Conservation (phyloP, 768 basidiomycete species). For the Boletus rubroflammeus region DNA sequence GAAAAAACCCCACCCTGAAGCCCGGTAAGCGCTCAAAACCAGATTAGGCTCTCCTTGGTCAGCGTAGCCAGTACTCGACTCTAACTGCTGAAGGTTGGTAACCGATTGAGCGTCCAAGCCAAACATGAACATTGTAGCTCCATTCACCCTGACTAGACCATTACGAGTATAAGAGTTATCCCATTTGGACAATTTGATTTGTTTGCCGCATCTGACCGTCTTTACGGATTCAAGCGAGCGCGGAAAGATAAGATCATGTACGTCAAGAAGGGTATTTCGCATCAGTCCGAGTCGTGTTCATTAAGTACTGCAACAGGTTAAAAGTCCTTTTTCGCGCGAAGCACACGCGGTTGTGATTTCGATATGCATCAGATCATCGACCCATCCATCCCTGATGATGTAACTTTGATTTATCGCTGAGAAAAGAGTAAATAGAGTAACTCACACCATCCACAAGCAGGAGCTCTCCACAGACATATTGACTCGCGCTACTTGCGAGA, state of each 20-base stretch:
- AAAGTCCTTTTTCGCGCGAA: not conserved
- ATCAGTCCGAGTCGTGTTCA: constrained; percentile 1
- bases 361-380: constrained; percentile 29
- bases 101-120: not conserved
- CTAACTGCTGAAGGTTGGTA: not conserved
- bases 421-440: constrained; percentile 9
- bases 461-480: constrained; percentile 68
- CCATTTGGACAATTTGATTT: constrained; percentile 9
- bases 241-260: constrained; percentile 11
- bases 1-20: not conserved
- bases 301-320: not conserved
- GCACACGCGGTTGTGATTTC: not conserved
- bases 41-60: not conserved
- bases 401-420: not conserved
- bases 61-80: not conserved
- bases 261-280: constrained; percentile 14
- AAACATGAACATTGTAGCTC: not conserved
- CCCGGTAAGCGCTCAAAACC: not conserved
- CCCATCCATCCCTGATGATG: constrained; percentile 59
- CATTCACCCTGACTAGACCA: not conserved
- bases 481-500: constrained; percentile 59
- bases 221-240: not conserved
- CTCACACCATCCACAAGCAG: constrained; percentile 68
- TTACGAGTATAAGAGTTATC: constrained; percentile 2
- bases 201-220: not conserved